Percentiles rank a stretch among this genome's conserved stretches.
Evolutionary conservation across 352 stramenopile genomes (phyloP).

Genomic region (Blastocystis sp.): DNA sequence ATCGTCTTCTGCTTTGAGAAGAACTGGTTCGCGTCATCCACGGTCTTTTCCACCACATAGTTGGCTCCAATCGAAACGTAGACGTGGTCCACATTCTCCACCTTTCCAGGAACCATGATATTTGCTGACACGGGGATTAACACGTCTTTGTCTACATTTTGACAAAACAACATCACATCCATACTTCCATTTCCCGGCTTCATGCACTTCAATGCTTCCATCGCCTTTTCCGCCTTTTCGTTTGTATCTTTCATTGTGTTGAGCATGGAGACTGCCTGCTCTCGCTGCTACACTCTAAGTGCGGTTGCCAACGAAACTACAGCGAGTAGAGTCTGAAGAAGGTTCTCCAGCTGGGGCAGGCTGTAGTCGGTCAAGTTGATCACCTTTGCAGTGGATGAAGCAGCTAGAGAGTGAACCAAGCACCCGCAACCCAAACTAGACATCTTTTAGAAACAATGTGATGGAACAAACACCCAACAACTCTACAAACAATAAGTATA

Average conservation of each 20-base stretch:
- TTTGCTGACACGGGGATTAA: slow-evolving; percentile 48
- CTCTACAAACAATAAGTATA: slow-evolving; percentile 29
- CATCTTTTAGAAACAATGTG: slow-evolving; percentile 11
- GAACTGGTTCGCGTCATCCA: slow-evolving; percentile 29
- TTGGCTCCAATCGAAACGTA: slow-evolving; percentile 40
- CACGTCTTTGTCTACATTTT: slow-evolving; percentile 34
- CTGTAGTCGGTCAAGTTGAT: slow-evolving; percentile 59
- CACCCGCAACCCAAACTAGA: background rate
- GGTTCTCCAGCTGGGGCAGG: slow-evolving; percentile 43
- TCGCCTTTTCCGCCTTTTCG: slow-evolving; percentile 57
- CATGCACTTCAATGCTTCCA: slow-evolving; percentile 55
- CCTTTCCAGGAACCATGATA: slow-evolving; percentile 45
- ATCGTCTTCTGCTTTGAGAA: slow-evolving; percentile 31
- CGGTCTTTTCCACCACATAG: slow-evolving; percentile 56
- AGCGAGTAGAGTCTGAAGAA: slow-evolving; percentile 24
- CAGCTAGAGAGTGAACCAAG: background rate
- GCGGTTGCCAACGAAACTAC: background rate
- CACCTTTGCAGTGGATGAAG: background rate
- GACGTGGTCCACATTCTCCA: slow-evolving; percentile 52
- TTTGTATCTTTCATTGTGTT: slow-evolving; percentile 63
- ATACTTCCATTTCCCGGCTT: slow-evolving; percentile 16
- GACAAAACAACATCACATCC: background rate
- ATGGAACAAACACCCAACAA: background rate
- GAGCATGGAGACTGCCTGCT: slow-evolving; percentile 22
- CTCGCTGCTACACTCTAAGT: slow-evolving; percentile 1